A percentile compares a stretch with the other conserved stretches of the same genome.
Evolutionary conservation across 768 basidiomycete genomes (phyloP).

Genomic region (Boletellus emodensis): DNA sequence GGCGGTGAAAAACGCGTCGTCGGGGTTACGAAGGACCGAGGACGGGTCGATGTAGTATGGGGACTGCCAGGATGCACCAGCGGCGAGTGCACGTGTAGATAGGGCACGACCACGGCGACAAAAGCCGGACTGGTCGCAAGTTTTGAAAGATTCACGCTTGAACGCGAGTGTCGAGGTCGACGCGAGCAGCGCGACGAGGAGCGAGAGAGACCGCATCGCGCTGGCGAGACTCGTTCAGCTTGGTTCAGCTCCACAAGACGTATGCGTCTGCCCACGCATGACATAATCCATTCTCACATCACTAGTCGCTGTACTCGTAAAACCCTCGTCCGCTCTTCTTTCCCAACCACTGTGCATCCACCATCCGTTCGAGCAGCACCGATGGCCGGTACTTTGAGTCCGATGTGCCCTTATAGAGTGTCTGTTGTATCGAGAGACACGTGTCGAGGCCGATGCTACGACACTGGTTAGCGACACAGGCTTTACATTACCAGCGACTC

Average conservation of each 20-base stretch:
- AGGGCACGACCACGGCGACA: conserved; percentile 89
- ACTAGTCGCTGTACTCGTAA: conserved; percentile 67
- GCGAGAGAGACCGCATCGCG: conserved; percentile 17
- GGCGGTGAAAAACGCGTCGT: conserved; percentile 65
- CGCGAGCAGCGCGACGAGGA: conserved; percentile 32
- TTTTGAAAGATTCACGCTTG: conserved; percentile 89
- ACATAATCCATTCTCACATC: conserved; percentile 18
- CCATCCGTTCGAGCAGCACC: conserved; percentile 89
- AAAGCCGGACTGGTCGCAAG: conserved; percentile 90
- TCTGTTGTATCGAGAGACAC: conserved; percentile 89
- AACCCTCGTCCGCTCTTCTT: conserved; percentile 93
- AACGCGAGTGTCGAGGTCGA: conserved; percentile 46
- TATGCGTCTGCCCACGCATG: background rate
- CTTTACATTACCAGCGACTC: conserved; percentile 5
- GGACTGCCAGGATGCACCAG: conserved; percentile 64
- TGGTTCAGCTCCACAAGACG: background rate
- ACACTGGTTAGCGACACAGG: background rate
- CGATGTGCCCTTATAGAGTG: conserved; percentile 81
- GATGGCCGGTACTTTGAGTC: conserved; percentile 96
- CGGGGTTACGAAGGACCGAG: conserved; percentile 44
- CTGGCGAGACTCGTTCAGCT: background rate
- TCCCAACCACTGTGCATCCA: conserved; percentile 92
- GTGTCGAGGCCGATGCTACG: conserved; percentile 94
- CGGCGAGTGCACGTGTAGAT: conserved; percentile 62
- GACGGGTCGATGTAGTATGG: conserved; percentile 78